Evolutionary conservation across 2,329 filamentous ascomycete genomes (phyloP), one percentile per base, ranked within the genome.

Genomic region (Zymoseptoria crescenta): DNA sequence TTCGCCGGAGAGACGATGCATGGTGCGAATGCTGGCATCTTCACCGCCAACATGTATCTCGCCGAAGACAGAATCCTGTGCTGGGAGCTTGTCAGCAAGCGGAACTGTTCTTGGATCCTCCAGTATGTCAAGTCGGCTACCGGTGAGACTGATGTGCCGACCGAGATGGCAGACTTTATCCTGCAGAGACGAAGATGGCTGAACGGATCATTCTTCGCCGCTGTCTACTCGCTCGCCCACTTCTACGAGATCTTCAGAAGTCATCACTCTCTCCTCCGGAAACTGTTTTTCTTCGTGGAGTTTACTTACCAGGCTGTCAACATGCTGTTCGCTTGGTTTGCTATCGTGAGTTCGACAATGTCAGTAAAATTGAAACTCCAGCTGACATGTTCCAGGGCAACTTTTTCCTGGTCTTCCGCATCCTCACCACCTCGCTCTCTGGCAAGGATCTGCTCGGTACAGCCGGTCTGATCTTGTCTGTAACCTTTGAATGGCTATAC

Each of bases 271-370:
- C 81, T 92, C 69, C 71, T 96, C 49, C 85, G 94, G 67, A 96
- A 97, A 74, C 78, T 93, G 61, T 90, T 89, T 81, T 89, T 99
- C 75, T 83, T 96, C 68, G 75, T 97, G 66, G 94, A 99, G 73
- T 97, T 96, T 74, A 79, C 88, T 66, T 99, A 96, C 78, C 92
- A 96, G 75, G 94, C 91, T 1, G 82, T 93, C 75, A 96, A 90
- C 80, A 96, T 97, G 90, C 83, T 99, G 71, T 99, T 97, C 74
- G 92, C 94, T 56, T 99, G 94, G 94, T 97, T 99, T 72, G 91
- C 88, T 68, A 94, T 97, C 70, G 89, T 80, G 71, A 73, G 77
- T 73, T 20, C n/a, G n/a, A n/a, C n/a, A 6, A 30, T 27, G 20
- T 48, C 30, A n/a, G 1, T 16, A 35, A 20, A 4, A 49, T n/a